Evolutionary conservation across 768 basidiomycete species (phyloP), one percentile per base, ranked within the genome.

Genomic region (Saitozyma podzolica): DNA sequence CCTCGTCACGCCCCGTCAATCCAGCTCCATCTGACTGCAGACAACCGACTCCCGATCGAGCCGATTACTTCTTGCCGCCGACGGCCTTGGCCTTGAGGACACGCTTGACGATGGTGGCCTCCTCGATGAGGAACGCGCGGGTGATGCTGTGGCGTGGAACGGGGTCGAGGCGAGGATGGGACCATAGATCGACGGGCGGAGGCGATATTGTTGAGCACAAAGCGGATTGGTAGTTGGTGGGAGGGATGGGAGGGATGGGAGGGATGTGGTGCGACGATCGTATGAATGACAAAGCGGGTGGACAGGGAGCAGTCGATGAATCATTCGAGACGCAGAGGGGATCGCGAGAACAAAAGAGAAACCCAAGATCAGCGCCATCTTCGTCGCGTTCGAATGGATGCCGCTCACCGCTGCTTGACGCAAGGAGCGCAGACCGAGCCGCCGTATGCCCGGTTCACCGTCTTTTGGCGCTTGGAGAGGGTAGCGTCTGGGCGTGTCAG

Each of bases 41-140:
- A 29, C 29, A 29, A 29, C 5, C 29, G 29, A 29, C 29, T 29
- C 29, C 29, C 29, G 29, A 29, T 29, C 29, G 29, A 29, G 29
- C 29, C 29, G 29, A 29, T 47, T 77, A 75, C 65, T 76, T 77
- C 76, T 79, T 79, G 56, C 61, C 54, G 55, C 67, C 65, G 54
- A 66, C 73, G 64, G 76, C 69, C 82, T 91, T 91, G 78, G 89
- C 88, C 85, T 96, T 96, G 85, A 97, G 93, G 73, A 98, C 95
- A 83, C 87, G 89, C 88, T 99, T 99, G 79, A 99, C 96, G 75
- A 99, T 98, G 85, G 98, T 98, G 50, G 96, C 96, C 84, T 99
- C 96, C 85, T 98, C 96, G 47, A 99, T 91, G 64, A 99, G 83
- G 88, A 99, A 99, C 67, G 96, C 93, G 63, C 96, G 91, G 73